Evolutionary conservation across 2,329 filamentous ascomycete genomes (phyloP), one percentile per base, ranked within the genome.

Genomic region (Diplodia seriata): DNA sequence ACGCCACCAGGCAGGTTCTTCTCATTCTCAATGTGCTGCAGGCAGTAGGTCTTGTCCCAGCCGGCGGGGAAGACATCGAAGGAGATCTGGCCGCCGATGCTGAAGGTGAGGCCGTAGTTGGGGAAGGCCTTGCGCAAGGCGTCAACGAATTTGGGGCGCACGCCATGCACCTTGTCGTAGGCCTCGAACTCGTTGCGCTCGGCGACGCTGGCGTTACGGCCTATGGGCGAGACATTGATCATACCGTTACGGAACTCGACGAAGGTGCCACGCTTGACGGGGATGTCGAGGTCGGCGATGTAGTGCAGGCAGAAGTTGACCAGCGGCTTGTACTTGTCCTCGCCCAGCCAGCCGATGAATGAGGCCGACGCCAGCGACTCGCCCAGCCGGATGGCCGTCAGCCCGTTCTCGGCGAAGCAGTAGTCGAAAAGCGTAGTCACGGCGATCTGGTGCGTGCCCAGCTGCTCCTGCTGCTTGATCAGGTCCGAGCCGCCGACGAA

Each of bases 41-140:
- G 85, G 83, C 94, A 97, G 86, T 97, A 99, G 11, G 92, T 97
- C 89, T 98, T 99, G 84, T 99, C 95, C 95, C 95, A 99, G 76
- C 95, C 95, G 2, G 85, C 87, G 71, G 95, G 95, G 86, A 99
- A 99, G 75, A 98, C 91, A 78, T 99, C 95, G 80, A 99, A 99
- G 69, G 94, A 97, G 81, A 99, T 97, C 78, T 97, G 93, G 65
- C 95, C 95, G 74, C 95, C 95, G 75, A 99, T 97, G 71, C 93
- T 94, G 85, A 91, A 97, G 87, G 92, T 97, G 75, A 98, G 84
- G 43, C 92, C 93, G 71, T 92, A 84, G 79, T 97, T 89, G 1
- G 88, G 86, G 81, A 99, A 98, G 74, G 90, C 86, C 81, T 94
- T 89, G 81, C 88, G 90, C 76, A 98, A 84, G 70, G 85, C 87